Base-by-base conservation (phyloP, 352 stramenopile genomes). In the Elongisporangium undulatum region DNA sequence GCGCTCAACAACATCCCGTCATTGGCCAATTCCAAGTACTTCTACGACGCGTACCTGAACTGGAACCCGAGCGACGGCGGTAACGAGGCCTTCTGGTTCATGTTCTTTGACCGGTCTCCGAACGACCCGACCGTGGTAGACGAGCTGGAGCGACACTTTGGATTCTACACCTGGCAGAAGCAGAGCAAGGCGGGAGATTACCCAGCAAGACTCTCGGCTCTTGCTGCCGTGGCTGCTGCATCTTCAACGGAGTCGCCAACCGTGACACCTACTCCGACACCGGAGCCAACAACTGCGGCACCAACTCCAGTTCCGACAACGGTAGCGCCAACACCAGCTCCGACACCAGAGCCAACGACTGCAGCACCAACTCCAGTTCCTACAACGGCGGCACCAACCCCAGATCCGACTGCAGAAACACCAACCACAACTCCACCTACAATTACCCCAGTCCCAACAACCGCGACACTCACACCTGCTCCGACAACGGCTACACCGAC, bases 81-180 rank as follows among this genome's bases (percentile, higher is more conserved):
- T 3, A 62, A 74, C 17, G 73, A 88, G 52, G 60, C 70, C 8
- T 95, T 92, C 53, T 95, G 83, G 85, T 92, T 92, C 68, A 88
- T 83, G 69, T 84, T 88, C 54, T 95, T 90, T 50, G 82, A 93
- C 49, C 80, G 78, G 20, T 53, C 66, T 19, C 68, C 69, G 0
- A 66, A 78, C 50, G 83, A 91, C 67, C 72, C 48, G 15, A 79
- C 76, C 15, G 73, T 88, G 67, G 39, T 10, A 20, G 20, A 71
- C 2, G 74, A 87, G 4, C 67, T 91, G 3, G 83, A 94, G 56
- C 79, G 51, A 49, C 85, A 88, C 58, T 93, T 95, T 62, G 82
- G 82, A 9, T 92, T 91, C 50, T 91, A 73, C 68, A 91, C 74
- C 8, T 77, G 59, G 41, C 22, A 73, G 21, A 69, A 70, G 41